Conservation (phyloP, 2,329 filamentous ascomycete species). For the Podosphaera fusca region DNA sequence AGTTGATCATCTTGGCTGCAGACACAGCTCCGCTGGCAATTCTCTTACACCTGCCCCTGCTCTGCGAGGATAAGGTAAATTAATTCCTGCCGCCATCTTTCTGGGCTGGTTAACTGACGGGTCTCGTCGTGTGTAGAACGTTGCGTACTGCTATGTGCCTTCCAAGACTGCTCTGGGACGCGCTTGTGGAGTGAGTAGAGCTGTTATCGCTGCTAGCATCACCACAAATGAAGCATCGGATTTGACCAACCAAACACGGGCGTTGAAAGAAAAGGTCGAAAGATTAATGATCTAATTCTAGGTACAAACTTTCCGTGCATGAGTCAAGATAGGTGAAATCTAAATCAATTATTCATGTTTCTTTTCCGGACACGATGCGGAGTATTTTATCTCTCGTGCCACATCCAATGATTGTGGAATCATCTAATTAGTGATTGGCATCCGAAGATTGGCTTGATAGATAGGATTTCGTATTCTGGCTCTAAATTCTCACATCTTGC, state of each 20-base stretch:
- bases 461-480: too few relatives aligned
- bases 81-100: conserved; percentile 14
- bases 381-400: too few relatives aligned
- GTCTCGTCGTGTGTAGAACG: conserved; percentile 23
- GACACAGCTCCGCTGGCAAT: conserved; percentile 78
- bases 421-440: too few relatives aligned
- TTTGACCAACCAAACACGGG: conserved; percentile 65
- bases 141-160: conserved; percentile 49
- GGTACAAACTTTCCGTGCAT: too few relatives aligned
- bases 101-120: not conserved
- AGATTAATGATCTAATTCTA: conserved; percentile 61
- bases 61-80: conserved; percentile 49
- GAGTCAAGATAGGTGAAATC: too few relatives aligned
- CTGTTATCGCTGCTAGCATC: conserved; percentile 72
- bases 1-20: conserved; percentile 72
- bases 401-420: too few relatives aligned
- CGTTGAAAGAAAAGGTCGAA: conserved; percentile 88
- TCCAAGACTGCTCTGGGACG: conserved; percentile 69
- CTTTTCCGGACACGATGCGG: too few relatives aligned
- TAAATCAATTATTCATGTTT: too few relatives aligned
- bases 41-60: conserved; percentile 67
- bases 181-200: conserved; percentile 69
- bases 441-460: too few relatives aligned
- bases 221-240: conserved; percentile 83
- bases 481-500: too few relatives aligned